Base-by-base conservation (phyloP, 208 protist genomes). In the Leishmania guyanensis region DNA sequence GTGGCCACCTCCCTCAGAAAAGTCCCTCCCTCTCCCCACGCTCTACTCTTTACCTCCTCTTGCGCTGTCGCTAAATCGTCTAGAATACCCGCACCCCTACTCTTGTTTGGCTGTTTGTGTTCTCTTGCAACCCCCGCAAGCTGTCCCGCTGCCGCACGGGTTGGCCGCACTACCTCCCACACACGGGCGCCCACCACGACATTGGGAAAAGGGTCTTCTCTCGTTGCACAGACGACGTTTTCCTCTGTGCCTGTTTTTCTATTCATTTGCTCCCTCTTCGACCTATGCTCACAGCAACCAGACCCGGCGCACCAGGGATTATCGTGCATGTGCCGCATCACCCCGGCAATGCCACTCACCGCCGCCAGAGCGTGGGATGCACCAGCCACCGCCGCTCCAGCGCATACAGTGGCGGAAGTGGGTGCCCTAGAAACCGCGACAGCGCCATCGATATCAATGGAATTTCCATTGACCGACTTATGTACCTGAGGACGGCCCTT, bases 401-500 rank as follows among this genome's bases (percentile, higher is more conserved):
- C 51, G 29, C 84, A 16, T 17, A 10, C 8, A 29, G 69, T 50
- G 26, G 53, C 33, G 3, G 43, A 22, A n/a, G 16, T 10, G 48
- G 80, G 62, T 51, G 56, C 26, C n/a, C 64, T 10, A 60, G n/a
- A 10, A 36, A n/a, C 20, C 26, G 66, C n/a, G 60, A 83, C 36
- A 64, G 9, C 50, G 20, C 22, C 51, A 26, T 65, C 5, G 79
- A 82, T 36, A 33, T 86, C n/a, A 62, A 82, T 58, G 88, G 87
- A 17, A 83, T 94, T 73, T 80, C 90, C 26, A 71, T 91, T 22
- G 94, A 97, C 48, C 90, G 94, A 0, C 72, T 94, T n/a, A 88
- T 87, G n/a, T 95, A 93, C 85, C 88, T 97, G 17, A 91, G 90
- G 81, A 97, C 94, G n/a, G 91, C 94, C 58, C 90, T 97, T 17